These are phyloP conservation scores for Pyrenochaeta sp. DNA, from an alignment of 2,329 filamentous ascomycete species.

Conservation along the genomic window DNA sequence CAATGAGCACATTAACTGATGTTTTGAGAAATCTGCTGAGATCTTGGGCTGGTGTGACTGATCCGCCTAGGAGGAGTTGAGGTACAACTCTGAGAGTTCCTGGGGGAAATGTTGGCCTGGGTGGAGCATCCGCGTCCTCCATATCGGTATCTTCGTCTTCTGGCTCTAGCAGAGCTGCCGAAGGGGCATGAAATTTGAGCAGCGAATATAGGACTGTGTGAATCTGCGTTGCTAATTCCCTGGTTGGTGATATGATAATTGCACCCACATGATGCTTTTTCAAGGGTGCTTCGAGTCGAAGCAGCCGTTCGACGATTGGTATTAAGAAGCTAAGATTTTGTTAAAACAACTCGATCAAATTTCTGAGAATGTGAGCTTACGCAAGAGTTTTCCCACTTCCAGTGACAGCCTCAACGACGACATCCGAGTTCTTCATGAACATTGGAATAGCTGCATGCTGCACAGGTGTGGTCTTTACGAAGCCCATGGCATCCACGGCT, in stretches of 20 bases:
- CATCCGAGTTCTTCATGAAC: conserved; percentile 89
- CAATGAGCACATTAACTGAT: conserved; percentile 88
- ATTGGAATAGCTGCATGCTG: conserved; percentile 90
- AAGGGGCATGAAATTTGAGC: conserved; percentile 82
- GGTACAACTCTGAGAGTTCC: conserved; percentile 73
- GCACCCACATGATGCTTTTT: conserved; percentile 91
- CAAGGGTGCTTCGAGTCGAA: conserved; percentile 80
- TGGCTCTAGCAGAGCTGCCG: conserved; percentile 71
- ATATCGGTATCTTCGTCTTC: conserved; percentile 55
- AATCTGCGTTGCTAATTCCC: conserved; percentile 92
- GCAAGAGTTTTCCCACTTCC: conserved; percentile 48
- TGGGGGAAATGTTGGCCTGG: conserved; percentile 53
- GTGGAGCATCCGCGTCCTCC: conserved; percentile 49
- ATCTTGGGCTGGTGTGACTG: conserved; percentile 83
- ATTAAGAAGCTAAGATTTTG: conserved; percentile 69
- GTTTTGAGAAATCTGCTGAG: conserved; percentile 82
- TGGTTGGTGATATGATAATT: conserved; percentile 91
- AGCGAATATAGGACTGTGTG: conserved; percentile 80
- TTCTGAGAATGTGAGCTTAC: conserved; percentile 14
- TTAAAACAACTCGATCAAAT: background rate
- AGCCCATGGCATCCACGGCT: conserved; percentile 84
- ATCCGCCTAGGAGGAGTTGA: conserved; percentile 81
- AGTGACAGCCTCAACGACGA: conserved; percentile 78
- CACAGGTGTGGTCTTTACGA: conserved; percentile 89
- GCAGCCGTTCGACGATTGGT: conserved; percentile 80